These are phyloP conservation scores for Naganishia cerealis DNA, from an alignment of 1,284 basidiomycete genomes.

Conservation along the genomic window DNA sequence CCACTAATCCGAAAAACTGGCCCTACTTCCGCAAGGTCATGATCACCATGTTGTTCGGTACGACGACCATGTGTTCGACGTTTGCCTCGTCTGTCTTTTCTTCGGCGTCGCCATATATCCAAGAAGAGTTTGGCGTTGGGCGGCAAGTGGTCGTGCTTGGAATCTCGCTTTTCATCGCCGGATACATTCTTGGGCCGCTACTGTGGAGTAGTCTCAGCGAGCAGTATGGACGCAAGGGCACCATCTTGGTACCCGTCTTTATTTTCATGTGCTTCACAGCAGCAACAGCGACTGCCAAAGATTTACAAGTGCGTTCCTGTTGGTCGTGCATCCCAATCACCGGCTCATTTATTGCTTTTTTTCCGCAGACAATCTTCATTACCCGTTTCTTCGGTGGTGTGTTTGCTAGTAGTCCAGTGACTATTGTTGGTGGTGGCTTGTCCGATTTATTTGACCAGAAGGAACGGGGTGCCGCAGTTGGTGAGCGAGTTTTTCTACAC, in stretches of 20 bases:
- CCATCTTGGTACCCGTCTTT: constrained; percentile 40
- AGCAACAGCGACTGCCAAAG: constrained; percentile 47
- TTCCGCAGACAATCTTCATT: constrained; percentile 46
- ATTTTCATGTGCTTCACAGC: constrained; percentile 45
- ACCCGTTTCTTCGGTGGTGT: constrained; percentile 46
- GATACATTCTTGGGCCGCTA: constrained; percentile 62
- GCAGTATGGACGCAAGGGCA: constrained; percentile 55
- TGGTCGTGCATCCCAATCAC: no score
- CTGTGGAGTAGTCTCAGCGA: constrained; percentile 64
- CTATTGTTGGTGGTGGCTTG: constrained; percentile 62
- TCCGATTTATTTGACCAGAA: constrained; percentile 66
- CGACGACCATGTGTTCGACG: constrained; percentile 61
- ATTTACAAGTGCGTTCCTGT: constrained; percentile 38
- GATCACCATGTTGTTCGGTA: constrained; percentile 65
- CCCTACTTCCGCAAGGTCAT: constrained; percentile 62
- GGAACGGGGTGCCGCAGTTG: constrained; percentile 31
- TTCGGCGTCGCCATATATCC: constrained; percentile 62
- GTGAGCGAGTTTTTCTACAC: not conserved
- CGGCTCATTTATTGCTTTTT: not conserved
- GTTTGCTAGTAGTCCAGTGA: constrained; percentile 42
- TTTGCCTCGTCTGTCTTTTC: constrained; percentile 62
- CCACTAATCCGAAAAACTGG: constrained; percentile 70
- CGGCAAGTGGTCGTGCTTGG: constrained; percentile 62
- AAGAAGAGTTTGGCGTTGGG: constrained; percentile 62
- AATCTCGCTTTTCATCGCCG: constrained; percentile 68